phyloP scores from a whole-genome alignment of 345 rosid genomes.

The Chamaenerion angustifolium region DNA sequence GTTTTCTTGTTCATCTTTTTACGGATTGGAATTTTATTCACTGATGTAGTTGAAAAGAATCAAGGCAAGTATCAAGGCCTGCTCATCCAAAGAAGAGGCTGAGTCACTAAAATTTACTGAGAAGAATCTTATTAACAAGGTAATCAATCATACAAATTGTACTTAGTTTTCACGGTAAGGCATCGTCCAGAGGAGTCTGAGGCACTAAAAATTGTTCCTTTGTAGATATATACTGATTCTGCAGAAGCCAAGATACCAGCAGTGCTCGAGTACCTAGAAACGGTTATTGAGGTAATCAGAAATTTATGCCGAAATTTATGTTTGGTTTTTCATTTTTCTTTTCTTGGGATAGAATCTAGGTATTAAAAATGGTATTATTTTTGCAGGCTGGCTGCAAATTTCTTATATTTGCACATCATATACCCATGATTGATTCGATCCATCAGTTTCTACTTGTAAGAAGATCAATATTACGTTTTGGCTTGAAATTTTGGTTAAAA shows the following conservation, averaged over 20 bases:
- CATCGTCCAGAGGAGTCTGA: not conserved
- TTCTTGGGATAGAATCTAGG: no score
- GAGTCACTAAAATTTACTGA: conserved; percentile 56
- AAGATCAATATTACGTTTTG: conserved; percentile 18
- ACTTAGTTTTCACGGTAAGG: not conserved
- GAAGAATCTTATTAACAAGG: conserved; percentile 82
- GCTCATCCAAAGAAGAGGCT: conserved; percentile 63
- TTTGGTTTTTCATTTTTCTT: no score
- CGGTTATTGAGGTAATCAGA: conserved; percentile 58
- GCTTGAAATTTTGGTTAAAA: conserved; percentile 2
- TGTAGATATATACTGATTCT: conserved; percentile 82
- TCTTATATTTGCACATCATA: conserved; percentile 87
- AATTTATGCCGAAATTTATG: not conserved
- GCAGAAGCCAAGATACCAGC: conserved; percentile 91
- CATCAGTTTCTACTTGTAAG: conserved; percentile 72
- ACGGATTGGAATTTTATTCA: no score
- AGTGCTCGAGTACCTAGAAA: conserved; percentile 73
- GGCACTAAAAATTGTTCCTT: conserved; percentile 1
- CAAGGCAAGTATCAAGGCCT: conserved; percentile 51
- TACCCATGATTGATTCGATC: conserved; percentile 67
- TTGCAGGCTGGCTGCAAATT: conserved; percentile 96
- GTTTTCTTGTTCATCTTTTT: not conserved
- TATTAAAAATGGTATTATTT: conserved; percentile 1
- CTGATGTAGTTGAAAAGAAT: conserved; percentile 48
- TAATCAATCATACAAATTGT: conserved; percentile 9